A percentile compares a stretch with the other conserved stretches of the same genome.
phyloP scores from a whole-genome alignment of 2,329 filamentous ascomycete genomes.

The Aspergillus phoenicis region DNA sequence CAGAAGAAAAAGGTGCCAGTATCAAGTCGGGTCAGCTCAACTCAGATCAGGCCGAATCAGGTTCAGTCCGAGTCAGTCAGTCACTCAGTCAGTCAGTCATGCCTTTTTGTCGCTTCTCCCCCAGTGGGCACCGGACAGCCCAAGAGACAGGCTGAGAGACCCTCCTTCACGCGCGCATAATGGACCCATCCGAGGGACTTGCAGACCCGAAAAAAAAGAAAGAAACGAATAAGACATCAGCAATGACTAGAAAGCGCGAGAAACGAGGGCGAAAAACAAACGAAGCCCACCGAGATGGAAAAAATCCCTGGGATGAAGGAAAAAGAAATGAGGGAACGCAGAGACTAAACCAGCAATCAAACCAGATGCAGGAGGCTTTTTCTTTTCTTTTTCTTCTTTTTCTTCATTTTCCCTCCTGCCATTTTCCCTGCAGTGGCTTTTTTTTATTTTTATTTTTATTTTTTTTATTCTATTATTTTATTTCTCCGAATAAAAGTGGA shows the following conservation, averaged over 20 bases:
- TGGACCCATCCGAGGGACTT: background rate
- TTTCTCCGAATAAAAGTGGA: background rate
- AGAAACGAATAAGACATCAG: background rate
- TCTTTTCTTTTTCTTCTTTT: background rate
- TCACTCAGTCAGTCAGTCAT: background rate
- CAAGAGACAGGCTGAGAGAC: background rate
- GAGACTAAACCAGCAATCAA: conserved; percentile 3
- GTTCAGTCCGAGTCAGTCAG: background rate
- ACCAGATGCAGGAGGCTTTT: background rate
- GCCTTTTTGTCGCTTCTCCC: background rate
- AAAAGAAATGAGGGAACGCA: conserved; percentile 9
- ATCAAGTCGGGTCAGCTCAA: background rate
- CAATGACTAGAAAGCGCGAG: conserved; percentile 1
- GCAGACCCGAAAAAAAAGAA: conserved; percentile 4
- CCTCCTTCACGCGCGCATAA: background rate
- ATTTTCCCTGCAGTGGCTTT: background rate
- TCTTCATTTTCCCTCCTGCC: background rate
- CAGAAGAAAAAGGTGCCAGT: conserved; percentile 9
- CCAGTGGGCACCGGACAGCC: background rate
- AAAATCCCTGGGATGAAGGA: background rate
- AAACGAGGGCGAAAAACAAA: conserved; percentile 11
- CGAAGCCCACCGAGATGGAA: background rate
- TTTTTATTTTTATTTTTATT: background rate
- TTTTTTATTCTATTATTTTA: background rate
- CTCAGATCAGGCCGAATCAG: too few species aligned